phyloP scores from a whole-genome alignment of 148 eudicot genomes.

The Vaccinium macrocarpon region DNA sequence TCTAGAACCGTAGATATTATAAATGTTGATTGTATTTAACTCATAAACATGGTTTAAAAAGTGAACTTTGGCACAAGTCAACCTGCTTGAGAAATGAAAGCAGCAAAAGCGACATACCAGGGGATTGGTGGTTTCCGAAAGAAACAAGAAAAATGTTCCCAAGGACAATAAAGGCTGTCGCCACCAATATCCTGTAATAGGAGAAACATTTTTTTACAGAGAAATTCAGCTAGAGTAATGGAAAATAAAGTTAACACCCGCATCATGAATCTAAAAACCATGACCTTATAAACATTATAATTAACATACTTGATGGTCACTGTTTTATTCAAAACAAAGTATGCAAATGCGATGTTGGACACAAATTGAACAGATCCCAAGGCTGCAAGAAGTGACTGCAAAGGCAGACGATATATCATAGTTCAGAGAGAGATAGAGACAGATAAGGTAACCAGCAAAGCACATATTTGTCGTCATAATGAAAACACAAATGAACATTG shows the following conservation, averaged over 20 bases:
- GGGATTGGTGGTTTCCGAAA: conserved; percentile 97
- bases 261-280: not conserved
- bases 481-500: not conserved
- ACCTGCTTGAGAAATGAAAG: not conserved
- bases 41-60: not conserved
- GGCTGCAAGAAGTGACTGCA: conserved; percentile 99
- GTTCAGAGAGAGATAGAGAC: conserved; percentile 2
- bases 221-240: conserved; percentile 10
- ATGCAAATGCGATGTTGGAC: conserved; percentile 89
- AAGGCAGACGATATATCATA: conserved; percentile 2
- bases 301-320: conserved; percentile 73
- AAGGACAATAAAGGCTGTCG: conserved; percentile 85
- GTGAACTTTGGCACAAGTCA: not conserved
- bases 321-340: conserved; percentile 73
- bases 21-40: not conserved
- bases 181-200: conserved; percentile 69
- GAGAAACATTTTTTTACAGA: conserved; percentile 5
- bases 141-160: conserved; percentile 95
- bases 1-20: not conserved
- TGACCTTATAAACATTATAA: conserved; percentile 21
- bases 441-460: not conserved
- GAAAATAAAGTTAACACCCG: not conserved
- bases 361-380: conserved; percentile 94
- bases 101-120: conserved; percentile 48
- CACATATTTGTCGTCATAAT: not conserved